Base-by-base conservation (phyloP, 2,329 filamentous ascomycete genomes). In the Zopfia rhizophila region DNA sequence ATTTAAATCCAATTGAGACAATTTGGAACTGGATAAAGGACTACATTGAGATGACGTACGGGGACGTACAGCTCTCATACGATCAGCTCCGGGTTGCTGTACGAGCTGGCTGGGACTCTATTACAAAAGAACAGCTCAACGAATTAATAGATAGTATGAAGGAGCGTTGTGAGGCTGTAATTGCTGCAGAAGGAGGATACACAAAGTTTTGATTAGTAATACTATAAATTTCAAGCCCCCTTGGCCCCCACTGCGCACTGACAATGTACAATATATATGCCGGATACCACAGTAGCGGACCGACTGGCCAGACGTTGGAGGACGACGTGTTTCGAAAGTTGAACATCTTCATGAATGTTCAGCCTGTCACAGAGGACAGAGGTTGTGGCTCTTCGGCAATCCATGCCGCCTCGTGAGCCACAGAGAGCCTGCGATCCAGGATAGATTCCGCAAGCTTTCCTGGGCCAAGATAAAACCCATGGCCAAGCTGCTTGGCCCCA, bases 1-100 rank as follows among this genome's bases (percentile, higher is more conserved):
- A 51, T 25, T 13, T 51, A 3, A 51, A 48, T 23, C 48, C 48
- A 6, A 51, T 51, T 32, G 31, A 51, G 31, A 30, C 33, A 11
- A 29, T 51, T 14, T 51, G 43, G 36, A 30, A 31, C 31, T 21
- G 12, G 14, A 48, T 51, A 38, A 42, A 51, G 37, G 44, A 51
- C 25, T 37, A 43, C 16, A 48, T 51, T 27, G 30, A 46, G 28
- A 13, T 24, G 12, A 19, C 19, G 14, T 37, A 25, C 3, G 30
- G 30, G n/a, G 21, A 29, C 37, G 16, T 3, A 6, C 17, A 37
- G 14, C 18, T 29, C 17, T 18, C 40, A 4, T 44, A 44, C 32
- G 21, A 28, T 25, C n/a, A 27, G 21, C 33, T 44, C 6, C 19
- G 31, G 10, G 25, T 17, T 11, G 13, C 22, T 12, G 40, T 38